Conservation (phyloP, 768 basidiomycete genomes). For the Flagelloscypha sp. region DNA sequence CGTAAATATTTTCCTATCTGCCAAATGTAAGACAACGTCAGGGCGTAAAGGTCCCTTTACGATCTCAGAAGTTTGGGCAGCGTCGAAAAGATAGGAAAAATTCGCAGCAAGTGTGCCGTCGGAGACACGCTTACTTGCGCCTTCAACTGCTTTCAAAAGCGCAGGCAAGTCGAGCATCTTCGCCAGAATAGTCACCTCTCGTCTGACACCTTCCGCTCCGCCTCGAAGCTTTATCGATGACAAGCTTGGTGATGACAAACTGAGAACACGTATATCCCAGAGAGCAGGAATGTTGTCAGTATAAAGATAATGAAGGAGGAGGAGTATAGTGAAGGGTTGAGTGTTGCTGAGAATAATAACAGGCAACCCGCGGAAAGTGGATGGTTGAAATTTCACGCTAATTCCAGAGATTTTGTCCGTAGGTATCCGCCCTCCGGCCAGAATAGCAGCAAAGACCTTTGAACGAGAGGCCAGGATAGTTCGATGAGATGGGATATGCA, state of each 20-base stretch:
- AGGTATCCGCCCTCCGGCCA: too few species aligned
- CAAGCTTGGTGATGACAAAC: slow-evolving; percentile 33
- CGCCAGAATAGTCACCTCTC: slow-evolving; percentile 55
- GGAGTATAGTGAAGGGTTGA: slow-evolving; percentile 59
- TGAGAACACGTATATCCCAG: slow-evolving; percentile 70
- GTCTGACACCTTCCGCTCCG: slow-evolving; percentile 44
- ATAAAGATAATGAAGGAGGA: slow-evolving; percentile 83
- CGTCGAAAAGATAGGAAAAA: slow-evolving; percentile 41
- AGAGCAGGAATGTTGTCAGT: slow-evolving; percentile 73
- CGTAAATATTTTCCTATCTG: slow-evolving; percentile 53
- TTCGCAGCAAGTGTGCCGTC: slow-evolving; percentile 40
- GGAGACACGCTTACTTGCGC: slow-evolving; percentile 49
- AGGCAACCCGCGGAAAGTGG: too few species aligned
- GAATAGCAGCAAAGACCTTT: too few species aligned
- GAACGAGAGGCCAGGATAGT: too few species aligned
- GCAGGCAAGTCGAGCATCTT: slow-evolving; percentile 47
- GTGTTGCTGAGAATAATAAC: too few species aligned
- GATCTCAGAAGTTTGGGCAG: slow-evolving; percentile 17
- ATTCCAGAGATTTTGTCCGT: too few species aligned
- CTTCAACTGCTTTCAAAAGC: slow-evolving; percentile 48
- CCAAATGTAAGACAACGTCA: slow-evolving; percentile 67
- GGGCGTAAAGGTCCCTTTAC: slow-evolving; percentile 28
- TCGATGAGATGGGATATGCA: too few species aligned
- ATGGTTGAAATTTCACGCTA: too few species aligned
- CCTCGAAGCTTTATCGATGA: slow-evolving; percentile 31